phyloP scores from a whole-genome alignment of 495 filamentous ascomycete genomes.

The Aspergillus haitiensis region DNA sequence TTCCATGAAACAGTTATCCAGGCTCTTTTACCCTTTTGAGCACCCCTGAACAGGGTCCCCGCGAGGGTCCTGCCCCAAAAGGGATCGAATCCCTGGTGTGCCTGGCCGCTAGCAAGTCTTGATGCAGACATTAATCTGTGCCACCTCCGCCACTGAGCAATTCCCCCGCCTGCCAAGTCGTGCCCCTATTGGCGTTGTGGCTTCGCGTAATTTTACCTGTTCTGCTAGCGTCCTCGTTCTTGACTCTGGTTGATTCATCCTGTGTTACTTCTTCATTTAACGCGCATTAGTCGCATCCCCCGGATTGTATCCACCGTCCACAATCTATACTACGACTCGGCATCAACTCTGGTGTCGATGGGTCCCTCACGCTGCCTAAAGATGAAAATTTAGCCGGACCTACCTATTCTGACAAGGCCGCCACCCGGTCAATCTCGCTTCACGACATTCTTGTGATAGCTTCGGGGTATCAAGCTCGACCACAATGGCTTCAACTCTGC shows the following conservation, averaged over 20 bases:
- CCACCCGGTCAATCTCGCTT: conserved; percentile 6
- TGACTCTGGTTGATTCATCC: background rate
- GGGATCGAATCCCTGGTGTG: background rate
- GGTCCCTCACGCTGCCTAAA: background rate
- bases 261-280: conserved; percentile 13
- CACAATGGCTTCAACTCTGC: conserved; percentile 4
- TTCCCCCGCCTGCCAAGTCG: background rate
- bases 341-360: background rate
- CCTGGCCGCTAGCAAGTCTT: background rate
- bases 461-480: background rate
- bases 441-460: background rate
- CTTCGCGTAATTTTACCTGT: conserved; percentile 10
- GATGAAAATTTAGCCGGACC: background rate
- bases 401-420: conserved; percentile 23
- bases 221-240: background rate
- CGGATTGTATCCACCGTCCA: conserved; percentile 3
- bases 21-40: no score
- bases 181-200: background rate
- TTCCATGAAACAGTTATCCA: background rate
- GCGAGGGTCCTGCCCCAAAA: background rate
- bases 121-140: conserved; percentile 11
- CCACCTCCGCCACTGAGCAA: conserved; percentile 3
- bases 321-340: background rate
- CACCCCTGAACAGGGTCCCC: background rate
- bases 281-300: conserved; percentile 3